These are phyloP conservation scores for Calonectria honghensis DNA, from an alignment of 2,329 filamentous ascomycete species.

Conservation along the genomic window DNA sequence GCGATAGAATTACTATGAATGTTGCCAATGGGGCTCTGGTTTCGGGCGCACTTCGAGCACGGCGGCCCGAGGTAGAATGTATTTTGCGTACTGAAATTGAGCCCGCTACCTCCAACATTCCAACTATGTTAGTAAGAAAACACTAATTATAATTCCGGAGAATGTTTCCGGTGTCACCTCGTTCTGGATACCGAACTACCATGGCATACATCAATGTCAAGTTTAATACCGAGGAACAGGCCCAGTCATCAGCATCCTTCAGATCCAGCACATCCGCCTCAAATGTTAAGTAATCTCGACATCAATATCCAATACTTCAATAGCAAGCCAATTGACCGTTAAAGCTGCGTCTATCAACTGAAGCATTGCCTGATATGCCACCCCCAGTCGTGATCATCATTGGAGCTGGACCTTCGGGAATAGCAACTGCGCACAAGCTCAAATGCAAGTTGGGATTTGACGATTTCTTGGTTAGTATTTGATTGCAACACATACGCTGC, in stretches of 20 bases:
- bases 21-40: too few relatives aligned
- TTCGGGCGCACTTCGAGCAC: too few relatives aligned
- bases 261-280: background rate
- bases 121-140: background rate
- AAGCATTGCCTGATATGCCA: background rate
- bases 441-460: slow-evolving; percentile 19
- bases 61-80: background rate
- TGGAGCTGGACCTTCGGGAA: slow-evolving; percentile 23
- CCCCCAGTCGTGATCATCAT: slow-evolving; percentile 14
- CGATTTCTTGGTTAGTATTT: slow-evolving; percentile 8
- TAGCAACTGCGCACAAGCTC: slow-evolving; percentile 24
- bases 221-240: background rate
- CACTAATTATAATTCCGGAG: background rate
- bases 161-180: background rate
- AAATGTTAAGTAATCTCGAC: too few relatives aligned
- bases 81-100: background rate
- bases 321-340: background rate
- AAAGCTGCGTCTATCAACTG: background rate
- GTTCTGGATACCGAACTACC: background rate
- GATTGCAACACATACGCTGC: background rate
- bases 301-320: background rate
- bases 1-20: background rate
- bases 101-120: background rate
- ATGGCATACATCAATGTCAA: background rate
- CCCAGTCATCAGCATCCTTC: background rate